A percentile compares a stretch with the other conserved stretches of the same genome.
phyloP scores from a whole-genome alignment of 2,329 filamentous ascomycete species.

The Botryosphaeria agaves region DNA sequence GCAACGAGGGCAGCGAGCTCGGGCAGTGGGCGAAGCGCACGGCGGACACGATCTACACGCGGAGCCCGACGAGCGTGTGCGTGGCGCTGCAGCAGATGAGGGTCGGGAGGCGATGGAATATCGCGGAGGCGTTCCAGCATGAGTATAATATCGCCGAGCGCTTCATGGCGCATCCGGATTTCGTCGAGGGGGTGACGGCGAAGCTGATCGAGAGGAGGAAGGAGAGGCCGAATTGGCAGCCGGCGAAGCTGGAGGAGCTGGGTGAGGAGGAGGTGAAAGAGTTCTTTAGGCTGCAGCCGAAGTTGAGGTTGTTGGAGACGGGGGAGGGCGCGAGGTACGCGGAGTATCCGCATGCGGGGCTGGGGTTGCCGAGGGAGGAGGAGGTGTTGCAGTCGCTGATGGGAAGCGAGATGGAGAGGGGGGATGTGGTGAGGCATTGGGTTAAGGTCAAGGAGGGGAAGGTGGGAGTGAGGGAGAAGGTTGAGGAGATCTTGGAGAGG shows the following conservation, averaged over 20 bases:
- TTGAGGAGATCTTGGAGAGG: conserved; percentile 41
- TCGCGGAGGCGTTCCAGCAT: conserved; percentile 66
- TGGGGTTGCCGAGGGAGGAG: conserved; percentile 57
- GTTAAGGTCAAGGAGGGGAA: conserved; percentile 24
- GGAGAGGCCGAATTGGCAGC: conserved; percentile 56
- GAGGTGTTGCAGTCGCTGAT: conserved; percentile 33
- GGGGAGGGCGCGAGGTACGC: conserved; percentile 37
- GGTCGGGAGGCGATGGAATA: conserved; percentile 57
- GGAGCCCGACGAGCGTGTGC: conserved; percentile 74
- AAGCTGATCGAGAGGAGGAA: conserved; percentile 55
- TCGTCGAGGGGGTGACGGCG: conserved; percentile 77
- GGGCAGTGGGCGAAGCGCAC: conserved; percentile 66
- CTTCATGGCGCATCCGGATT: conserved; percentile 88
- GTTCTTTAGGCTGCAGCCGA: conserved; percentile 47
- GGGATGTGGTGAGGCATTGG: conserved; percentile 22
- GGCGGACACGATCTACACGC: conserved; percentile 52
- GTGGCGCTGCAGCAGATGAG: conserved; percentile 76
- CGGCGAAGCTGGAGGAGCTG: conserved; percentile 53
- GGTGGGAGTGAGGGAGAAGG: conserved; percentile 37
- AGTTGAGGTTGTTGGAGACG: conserved; percentile 42
- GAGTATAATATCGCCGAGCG: conserved; percentile 70
- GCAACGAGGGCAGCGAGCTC: conserved; percentile 24
- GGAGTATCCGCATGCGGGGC: conserved; percentile 53
- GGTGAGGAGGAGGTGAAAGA: conserved; percentile 37
- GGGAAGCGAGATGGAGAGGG: conserved; percentile 8